Base-by-base conservation (phyloP, 371 early-diverging fungal species). In the Mycotypha africana region DNA sequence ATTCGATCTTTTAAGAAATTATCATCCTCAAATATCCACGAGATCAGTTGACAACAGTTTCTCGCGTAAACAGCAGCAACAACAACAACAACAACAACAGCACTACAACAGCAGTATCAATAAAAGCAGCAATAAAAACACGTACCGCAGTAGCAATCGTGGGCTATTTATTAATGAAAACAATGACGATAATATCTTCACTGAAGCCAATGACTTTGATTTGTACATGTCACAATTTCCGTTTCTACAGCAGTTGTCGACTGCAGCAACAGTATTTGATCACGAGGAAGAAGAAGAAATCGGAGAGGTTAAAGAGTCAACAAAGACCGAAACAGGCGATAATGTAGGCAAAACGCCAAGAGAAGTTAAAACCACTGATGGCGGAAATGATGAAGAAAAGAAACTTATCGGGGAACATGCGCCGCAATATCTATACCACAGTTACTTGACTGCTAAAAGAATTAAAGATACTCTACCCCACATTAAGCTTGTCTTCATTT, bases 11-110 rank as follows among this genome's bases (percentile, higher is more conserved):
- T 47, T 78, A 35, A 61, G 56, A 17, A 58, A 67, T 5, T n/a
- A n/a, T n/a, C 78, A 78, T 39, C 78, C 78, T 0, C 78, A 78
- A 48, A 65, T 78, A 2, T 47, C 61, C 8, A 58, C 63, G 10
- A n/a, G n/a, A n/a, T 45, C 50, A 12, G 61, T 68, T 2, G 55
- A 57, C 23, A 40, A 51, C 17, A 45, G 38, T 22, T 33, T 28
- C 11, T 28, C 28, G 5, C 34, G 5, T n/a, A 37, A 10, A 23
- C 15, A 21, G 26, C 36, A 20, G 32, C 36, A 34, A 42, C 38
- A 11, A n/a, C n/a, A n/a, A n/a, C n/a, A n/a, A n/a, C n/a, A n/a
- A n/a, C n/a, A n/a, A n/a, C n/a, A n/a, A n/a, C n/a, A n/a, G n/a
- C n/a, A n/a, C n/a, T n/a, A n/a, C n/a, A n/a, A n/a, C n/a, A n/a